phyloP scores from a whole-genome alignment of 176 grass and related monocot species.

The Phoenix dactylifera region DNA sequence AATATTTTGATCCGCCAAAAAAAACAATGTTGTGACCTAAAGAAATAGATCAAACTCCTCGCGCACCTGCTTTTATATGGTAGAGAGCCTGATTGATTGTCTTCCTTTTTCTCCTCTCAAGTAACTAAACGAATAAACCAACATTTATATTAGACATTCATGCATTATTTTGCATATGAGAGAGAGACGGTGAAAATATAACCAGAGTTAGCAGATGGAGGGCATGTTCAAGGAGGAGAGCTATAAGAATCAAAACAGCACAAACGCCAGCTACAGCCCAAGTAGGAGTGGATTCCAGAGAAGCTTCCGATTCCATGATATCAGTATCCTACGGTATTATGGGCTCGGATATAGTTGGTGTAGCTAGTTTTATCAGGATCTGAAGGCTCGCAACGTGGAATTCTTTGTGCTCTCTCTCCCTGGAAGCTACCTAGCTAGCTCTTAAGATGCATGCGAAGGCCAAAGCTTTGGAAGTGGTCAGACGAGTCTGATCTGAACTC shows the following conservation, averaged over 20 bases:
- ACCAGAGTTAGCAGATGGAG: neutral
- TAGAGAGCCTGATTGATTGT: neutral
- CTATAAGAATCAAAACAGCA: neutral
- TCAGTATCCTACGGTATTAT: no score
- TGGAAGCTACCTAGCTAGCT: no score
- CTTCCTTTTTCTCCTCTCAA: constrained; percentile 4
- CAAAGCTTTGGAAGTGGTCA: no score
- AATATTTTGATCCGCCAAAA: no score
- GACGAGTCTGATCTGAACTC: no score
- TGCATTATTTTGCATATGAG: neutral
- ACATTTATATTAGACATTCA: neutral
- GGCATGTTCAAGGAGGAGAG: neutral
- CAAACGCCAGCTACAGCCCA: constrained; percentile 6
- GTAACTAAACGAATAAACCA: neutral
- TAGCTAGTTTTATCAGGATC: no score
- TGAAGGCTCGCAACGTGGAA: no score
- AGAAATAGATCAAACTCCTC: no score
- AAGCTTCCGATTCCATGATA: neutral
- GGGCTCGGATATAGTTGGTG: no score
- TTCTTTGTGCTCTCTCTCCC: no score
- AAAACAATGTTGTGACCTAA: no score
- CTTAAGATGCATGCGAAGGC: no score
- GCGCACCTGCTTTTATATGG: constrained; percentile 2
- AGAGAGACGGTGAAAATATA: neutral
- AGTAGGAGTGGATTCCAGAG: constrained; percentile 10